A percentile compares a stretch with the other conserved stretches of the same genome.
Conservation (phyloP, 139 green algal genomes). For the Nannochloris sp. region DNA sequence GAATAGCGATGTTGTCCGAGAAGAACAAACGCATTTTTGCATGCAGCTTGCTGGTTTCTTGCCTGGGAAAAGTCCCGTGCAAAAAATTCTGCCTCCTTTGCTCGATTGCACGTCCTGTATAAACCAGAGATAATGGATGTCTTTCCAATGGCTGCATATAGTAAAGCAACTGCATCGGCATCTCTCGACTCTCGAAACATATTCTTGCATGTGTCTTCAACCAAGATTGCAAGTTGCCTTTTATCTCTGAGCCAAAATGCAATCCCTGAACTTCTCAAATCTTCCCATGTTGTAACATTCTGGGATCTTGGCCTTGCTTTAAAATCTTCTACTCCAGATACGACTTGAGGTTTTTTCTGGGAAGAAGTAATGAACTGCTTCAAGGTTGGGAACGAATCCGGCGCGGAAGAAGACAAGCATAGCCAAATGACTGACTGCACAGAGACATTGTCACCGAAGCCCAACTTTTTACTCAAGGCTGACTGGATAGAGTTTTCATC, state of each 20-base stretch:
- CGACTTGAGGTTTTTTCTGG: background rate
- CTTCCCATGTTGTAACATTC: constrained; percentile 2
- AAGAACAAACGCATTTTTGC: constrained; percentile 87
- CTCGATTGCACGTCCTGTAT: constrained; percentile 50
- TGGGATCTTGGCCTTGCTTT: background rate
- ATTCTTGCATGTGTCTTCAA: constrained; percentile 64
- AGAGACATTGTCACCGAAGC: background rate
- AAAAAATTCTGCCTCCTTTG: constrained; percentile 76
- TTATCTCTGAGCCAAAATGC: constrained; percentile 74
- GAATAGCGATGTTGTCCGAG: constrained; percentile 73
- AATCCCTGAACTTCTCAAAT: constrained; percentile 56
- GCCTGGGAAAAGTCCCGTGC: constrained; percentile 55
- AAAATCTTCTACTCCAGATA: background rate
- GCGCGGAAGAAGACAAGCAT: background rate
- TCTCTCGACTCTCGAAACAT: constrained; percentile 59
- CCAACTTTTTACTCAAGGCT: background rate
- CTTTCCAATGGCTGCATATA: constrained; percentile 72
- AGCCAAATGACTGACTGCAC: background rate
- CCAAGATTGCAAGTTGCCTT: background rate
- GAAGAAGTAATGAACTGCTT: background rate
- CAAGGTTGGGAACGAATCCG: too few species aligned
- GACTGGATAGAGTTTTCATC: background rate
- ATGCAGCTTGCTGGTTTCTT: constrained; percentile 46
- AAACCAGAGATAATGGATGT: constrained; percentile 51
- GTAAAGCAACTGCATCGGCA: constrained; percentile 65